Base-by-base conservation (phyloP, 2,329 filamentous ascomycete genomes). In the Aspergillus floridensis region DNA sequence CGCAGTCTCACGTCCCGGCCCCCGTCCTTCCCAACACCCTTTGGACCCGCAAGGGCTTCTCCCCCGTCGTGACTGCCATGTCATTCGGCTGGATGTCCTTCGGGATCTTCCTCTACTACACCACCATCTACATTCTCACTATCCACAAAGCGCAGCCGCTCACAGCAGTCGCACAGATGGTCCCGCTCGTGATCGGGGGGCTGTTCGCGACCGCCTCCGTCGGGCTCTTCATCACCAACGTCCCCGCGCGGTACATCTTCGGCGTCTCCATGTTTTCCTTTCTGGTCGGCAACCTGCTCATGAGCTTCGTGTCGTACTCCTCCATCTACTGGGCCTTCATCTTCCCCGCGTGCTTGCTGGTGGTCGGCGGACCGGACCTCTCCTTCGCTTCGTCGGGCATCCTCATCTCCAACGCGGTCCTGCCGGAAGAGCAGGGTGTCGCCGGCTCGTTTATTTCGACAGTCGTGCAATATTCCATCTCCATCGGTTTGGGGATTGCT, bases 391-490 rank as follows among this genome's bases (percentile, higher is more conserved):
- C 77, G 5, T 75, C 70, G 1, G 76, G 74, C 1, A 65, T 79
- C 10, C 75, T 79, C 16, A 67, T 78, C 55, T 72, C 67, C 19
- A 74, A 77, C 56, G 68, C 72, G 0, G 72, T 79, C 26, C 63
- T 63, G 3, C 74, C 70, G 29, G 68, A 72, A 47, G 74, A 80
- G 58, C 77, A 80, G 57, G 77, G 77, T 14, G 72, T 79, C 55
- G 76, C 74, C 0, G 77, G 76, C 26, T 66, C 61, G 0, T 62
- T 72, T 19, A 59, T 79, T 46, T 77, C 73, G 41, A 79, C 76
- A 0, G 66, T 79, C 0, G 74, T 79, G 16, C 78, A 79, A 55
- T 79, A 80, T 64, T 72, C 70, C 26, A 78, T 79, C 35, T 74
- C 73, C 11, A 70, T 78, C 24, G 77, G 76, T 4, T 64, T 80